phyloP scores from a whole-genome alignment of 345 rosid genomes.

The Arabis hirsuta region DNA sequence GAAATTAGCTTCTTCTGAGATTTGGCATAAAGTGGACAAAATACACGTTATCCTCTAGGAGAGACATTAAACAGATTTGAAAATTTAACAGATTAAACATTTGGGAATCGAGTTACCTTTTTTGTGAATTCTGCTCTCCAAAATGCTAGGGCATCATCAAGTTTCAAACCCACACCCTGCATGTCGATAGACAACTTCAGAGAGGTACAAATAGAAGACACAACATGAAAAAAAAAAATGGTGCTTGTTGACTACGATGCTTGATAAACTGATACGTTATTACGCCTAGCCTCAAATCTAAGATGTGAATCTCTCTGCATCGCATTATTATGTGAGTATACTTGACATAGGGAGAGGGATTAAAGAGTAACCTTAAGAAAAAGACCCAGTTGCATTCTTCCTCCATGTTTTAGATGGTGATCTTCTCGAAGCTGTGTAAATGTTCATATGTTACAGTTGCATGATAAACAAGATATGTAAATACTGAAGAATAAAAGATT shows the following conservation, averaged over 20 bases:
- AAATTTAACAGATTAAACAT: conserved; percentile 7
- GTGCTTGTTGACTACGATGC: background rate
- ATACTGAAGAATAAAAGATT: background rate
- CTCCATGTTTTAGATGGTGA: conserved; percentile 96
- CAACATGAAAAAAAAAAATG: background rate
- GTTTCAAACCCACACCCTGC: conserved; percentile 88
- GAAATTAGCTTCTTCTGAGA: conserved; percentile 20
- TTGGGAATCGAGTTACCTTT: conserved; percentile 56
- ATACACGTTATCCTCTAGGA: background rate
- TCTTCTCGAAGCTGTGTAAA: conserved; percentile 76
- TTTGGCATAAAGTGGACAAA: background rate
- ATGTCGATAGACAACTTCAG: conserved; percentile 1
- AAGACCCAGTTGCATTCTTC: conserved; percentile 97
- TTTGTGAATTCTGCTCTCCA: conserved; percentile 92
- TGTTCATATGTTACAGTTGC: conserved; percentile 23
- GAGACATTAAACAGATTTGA: background rate
- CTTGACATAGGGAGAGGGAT: conserved; percentile 4
- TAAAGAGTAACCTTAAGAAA: conserved; percentile 73
- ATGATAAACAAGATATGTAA: conserved; percentile 13
- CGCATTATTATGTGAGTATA: conserved; percentile 27
- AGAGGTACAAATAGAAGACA: background rate
- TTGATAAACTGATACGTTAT: background rate
- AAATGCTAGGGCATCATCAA: conserved; percentile 93
- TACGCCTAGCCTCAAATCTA: conserved; percentile 30
- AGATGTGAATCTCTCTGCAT: conserved; percentile 4